Evolutionary conservation across 441 rosid genomes (phyloP), one percentile per base, ranked within the genome.

Genomic region (Brassica hybrid): DNA sequence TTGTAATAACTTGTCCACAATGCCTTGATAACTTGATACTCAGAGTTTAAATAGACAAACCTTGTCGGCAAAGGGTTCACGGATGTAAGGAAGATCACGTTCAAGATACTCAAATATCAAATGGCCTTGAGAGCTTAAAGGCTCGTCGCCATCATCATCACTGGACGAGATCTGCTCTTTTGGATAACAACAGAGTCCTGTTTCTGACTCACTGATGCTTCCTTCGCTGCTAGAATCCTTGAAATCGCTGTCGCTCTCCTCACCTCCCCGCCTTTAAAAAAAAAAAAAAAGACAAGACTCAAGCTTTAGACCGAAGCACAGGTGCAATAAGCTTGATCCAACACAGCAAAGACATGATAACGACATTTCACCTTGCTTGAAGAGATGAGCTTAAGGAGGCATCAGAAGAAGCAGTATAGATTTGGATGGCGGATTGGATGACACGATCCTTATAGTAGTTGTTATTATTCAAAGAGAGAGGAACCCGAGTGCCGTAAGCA

Each of bases 401-500:
- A 63, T 86, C 16, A 56, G 86, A 65, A 65, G 85, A 65, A 65
- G 84, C 82, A 34, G 84, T 84, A 64, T 85, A 88, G 54, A 93
- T 67, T 76, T 93, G 96, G 84, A 93, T 88, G 48, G 81, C 91
- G 1, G 96, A 92, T 80, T 90, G 97, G 61, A 88, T 78, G 23
- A 88, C 94, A 45, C 73, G 86, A 81, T 93, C 94, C 54, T 79
- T 80, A n/a, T 84, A 30, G 54, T 83, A 30, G 54, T 21, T 71
- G 59, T 79, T 69, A 36, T 84, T 77, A 69, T 88, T 85, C 86
- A 92, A 80, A 65, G 84, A 65, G 12, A 92, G 78, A 63, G 94
- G 96, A 65, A 92, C 94, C 45, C 96, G 94, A 1, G 84, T 84
- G 48, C 94, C 97, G 77, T 90, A 90, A n/a, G 93, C 96, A 83